Conservation (phyloP, 768 basidiomycete species). For the Gautieria morchelliformis region DNA sequence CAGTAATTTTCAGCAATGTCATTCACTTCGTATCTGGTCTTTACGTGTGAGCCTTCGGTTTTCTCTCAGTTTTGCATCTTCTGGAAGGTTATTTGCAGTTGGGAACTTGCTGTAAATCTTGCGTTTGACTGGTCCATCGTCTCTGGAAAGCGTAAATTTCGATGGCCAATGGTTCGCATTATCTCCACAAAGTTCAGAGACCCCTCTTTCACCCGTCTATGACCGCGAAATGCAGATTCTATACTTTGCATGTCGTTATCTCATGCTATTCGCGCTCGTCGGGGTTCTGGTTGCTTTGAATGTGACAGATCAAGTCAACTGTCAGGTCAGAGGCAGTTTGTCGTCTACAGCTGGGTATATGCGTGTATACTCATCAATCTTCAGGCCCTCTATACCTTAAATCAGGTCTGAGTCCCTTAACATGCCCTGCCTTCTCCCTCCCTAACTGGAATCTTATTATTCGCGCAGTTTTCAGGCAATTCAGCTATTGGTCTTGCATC, state of each 20-base stretch:
- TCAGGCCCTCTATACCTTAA: slow-evolving; percentile 59
- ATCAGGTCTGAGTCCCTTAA: slow-evolving; percentile 34
- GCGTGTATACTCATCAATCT: slow-evolving; percentile 3
- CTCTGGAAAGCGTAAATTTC: slow-evolving; percentile 44
- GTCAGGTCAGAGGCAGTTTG: not conserved
- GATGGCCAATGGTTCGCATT: slow-evolving; percentile 58
- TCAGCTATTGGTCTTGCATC: not conserved
- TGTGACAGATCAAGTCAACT: not conserved
- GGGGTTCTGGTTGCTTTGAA: slow-evolving; percentile 41
- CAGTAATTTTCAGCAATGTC: slow-evolving; percentile 51
- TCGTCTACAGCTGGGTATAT: slow-evolving; percentile 51
- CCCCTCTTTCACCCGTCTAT: not conserved
- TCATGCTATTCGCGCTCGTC: slow-evolving; percentile 55
- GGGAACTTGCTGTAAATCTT: slow-evolving; percentile 16
- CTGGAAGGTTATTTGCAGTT: not conserved
- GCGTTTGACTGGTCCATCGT: slow-evolving; percentile 62
- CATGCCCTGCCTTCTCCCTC: slow-evolving; percentile 10
- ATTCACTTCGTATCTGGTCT: slow-evolving; percentile 57
- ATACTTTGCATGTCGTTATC: slow-evolving; percentile 65
- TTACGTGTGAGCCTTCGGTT: slow-evolving; percentile 52
- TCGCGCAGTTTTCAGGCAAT: not conserved
- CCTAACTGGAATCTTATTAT: not conserved
- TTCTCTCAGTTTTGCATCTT: not conserved
- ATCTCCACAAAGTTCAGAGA: not conserved
- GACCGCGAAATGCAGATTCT: slow-evolving; percentile 29